Evolutionary conservation across 192 early-diverging fungal species (phyloP).

Genomic region (Coemansia sp.): DNA sequence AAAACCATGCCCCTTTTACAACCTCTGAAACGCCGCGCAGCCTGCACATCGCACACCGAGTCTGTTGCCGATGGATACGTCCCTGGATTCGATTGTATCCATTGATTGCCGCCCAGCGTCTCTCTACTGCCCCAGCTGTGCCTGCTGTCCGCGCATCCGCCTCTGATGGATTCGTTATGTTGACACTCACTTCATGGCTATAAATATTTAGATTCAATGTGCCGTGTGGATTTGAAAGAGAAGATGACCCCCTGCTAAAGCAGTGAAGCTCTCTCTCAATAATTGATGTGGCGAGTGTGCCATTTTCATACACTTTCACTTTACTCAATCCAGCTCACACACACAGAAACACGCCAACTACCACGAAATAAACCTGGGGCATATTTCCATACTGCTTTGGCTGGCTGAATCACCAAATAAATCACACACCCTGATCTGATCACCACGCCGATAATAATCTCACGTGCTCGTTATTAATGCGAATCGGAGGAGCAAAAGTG

Average conservation of each 20-base stretch:
- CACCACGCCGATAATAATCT: too few species aligned
- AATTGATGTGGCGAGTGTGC: too few species aligned
- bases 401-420: too few species aligned
- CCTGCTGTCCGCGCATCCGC: not conserved
- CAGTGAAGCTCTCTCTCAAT: not conserved
- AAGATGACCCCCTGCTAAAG: not conserved
- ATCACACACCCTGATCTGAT: too few species aligned
- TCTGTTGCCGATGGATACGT: not conserved
- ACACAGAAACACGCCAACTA: too few species aligned
- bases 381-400: too few species aligned
- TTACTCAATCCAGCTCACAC: too few species aligned
- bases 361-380: too few species aligned
- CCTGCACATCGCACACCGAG: too few species aligned
- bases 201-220: slow-evolving; percentile 13
- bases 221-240: slow-evolving; percentile 9
- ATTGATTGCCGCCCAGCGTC: not conserved
- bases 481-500: too few species aligned
- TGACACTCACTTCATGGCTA: slow-evolving; percentile 32
- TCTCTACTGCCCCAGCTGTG: not conserved
- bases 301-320: too few species aligned
- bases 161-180: slow-evolving; percentile 9
- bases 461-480: too few species aligned
- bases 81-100: not conserved
- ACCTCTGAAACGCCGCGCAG: not conserved
- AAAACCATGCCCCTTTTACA: not conserved